Evolutionary conservation across 306 rosid species (phyloP).

Genomic region (Myrica gale): DNA sequence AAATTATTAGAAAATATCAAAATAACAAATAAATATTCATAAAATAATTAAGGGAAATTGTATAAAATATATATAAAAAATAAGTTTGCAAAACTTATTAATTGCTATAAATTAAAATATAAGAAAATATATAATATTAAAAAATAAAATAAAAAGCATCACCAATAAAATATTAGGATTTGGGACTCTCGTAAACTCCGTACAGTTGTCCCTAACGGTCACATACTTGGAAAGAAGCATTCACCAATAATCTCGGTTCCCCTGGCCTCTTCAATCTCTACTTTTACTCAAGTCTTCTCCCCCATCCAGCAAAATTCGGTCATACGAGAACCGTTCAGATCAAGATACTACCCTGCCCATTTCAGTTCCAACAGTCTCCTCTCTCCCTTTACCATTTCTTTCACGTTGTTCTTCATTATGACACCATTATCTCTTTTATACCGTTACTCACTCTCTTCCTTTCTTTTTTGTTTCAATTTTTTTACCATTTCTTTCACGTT

Average conservation of each 20-base stretch:
- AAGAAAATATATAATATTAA: too few species aligned
- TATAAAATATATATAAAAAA: too few species aligned
- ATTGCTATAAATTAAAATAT: too few species aligned
- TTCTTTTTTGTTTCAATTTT: too few species aligned
- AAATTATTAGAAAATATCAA: too few species aligned
- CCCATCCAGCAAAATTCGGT: constrained; percentile 30
- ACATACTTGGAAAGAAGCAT: constrained; percentile 22
- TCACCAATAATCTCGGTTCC: constrained; percentile 32
- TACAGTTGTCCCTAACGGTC: constrained; percentile 33
- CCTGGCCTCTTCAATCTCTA: constrained; percentile 7
- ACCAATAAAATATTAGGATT: too few species aligned
- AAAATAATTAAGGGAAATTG: too few species aligned
- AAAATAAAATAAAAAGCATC: too few species aligned
- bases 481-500: too few species aligned
- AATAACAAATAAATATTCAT: too few species aligned
- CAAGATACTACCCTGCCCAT: constrained; percentile 17
- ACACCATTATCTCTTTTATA: neutral
- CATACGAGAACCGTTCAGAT: constrained; percentile 18
- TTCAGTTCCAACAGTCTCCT: constrained; percentile 14
- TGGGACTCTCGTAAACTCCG: neutral
- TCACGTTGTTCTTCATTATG: neutral
- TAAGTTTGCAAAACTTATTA: too few species aligned
- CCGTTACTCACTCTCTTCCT: too few species aligned
- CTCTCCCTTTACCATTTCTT: constrained; percentile 11
- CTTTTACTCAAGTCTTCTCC: constrained; percentile 46